Percentiles rank a stretch among this genome's conserved stretches.
Evolutionary conservation across 495 filamentous ascomycete genomes (phyloP).

Genomic region (Cryomyces antarcticus): DNA sequence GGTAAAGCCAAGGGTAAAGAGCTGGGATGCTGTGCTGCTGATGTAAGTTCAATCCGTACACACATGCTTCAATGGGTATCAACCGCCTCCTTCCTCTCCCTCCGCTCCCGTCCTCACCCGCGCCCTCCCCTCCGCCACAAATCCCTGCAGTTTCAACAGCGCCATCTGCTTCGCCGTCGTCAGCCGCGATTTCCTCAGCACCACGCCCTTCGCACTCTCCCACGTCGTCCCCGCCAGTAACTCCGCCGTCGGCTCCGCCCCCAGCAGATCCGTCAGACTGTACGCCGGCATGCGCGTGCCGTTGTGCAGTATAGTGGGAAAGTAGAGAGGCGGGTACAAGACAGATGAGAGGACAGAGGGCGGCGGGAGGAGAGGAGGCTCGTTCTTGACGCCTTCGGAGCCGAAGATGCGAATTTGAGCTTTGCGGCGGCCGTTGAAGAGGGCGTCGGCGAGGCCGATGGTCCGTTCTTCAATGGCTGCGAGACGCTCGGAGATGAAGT

Average conservation of each 20-base stretch:
- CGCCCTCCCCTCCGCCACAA: conserved; percentile 13
- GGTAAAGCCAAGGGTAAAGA: too few species aligned
- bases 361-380: neutral
- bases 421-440: neutral
- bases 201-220: conserved; percentile 18
- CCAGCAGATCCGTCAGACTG: conserved; percentile 9
- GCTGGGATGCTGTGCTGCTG: too few species aligned
- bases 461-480: neutral
- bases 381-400: neutral
- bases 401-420: neutral
- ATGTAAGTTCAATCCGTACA: too few species aligned
- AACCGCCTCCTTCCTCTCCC: too few species aligned
- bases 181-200: conserved; percentile 15
- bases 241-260: conserved; percentile 15
- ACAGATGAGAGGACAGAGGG: neutral
- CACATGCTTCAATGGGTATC: too few species aligned
- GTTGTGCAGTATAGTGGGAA: conserved; percentile 3
- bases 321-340: conserved; percentile 3
- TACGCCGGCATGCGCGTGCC: conserved; percentile 8
- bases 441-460: conserved; percentile 1
- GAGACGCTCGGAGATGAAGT: neutral
- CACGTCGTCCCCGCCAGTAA: conserved; percentile 16
- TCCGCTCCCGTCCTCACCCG: too few species aligned
- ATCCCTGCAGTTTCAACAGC: conserved; percentile 52
- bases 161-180: conserved; percentile 31